Conservation (phyloP, 306 rosid species). For the Prinsepia uniflora region DNA sequence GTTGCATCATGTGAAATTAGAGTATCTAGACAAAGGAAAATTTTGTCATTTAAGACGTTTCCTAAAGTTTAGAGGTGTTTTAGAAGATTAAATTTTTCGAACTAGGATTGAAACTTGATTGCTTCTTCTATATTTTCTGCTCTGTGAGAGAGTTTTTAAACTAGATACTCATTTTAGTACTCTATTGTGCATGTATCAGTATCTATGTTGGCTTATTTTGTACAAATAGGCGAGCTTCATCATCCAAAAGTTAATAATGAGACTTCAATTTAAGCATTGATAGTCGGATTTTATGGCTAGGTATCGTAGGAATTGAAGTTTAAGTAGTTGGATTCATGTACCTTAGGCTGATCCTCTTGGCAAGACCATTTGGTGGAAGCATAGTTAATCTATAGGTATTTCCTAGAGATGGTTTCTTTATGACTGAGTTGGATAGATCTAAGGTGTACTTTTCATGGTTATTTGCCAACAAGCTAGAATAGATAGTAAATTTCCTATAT, state of each 20-base stretch:
- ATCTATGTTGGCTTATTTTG: background rate
- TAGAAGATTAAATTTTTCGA: background rate
- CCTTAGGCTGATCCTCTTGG: background rate
- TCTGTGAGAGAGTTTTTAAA: background rate
- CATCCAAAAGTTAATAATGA: background rate
- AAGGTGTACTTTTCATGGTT: background rate
- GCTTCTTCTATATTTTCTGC: background rate
- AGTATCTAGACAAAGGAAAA: background rate
- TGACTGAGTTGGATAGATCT: background rate
- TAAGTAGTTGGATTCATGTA: background rate
- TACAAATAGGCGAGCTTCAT: background rate
- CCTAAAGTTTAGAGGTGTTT: background rate
- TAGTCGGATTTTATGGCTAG: background rate
- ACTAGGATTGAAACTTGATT: no score
- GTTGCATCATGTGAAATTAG: background rate
- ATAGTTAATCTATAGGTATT: background rate
- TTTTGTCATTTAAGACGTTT: background rate
- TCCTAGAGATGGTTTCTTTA: background rate
- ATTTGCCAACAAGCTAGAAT: background rate
- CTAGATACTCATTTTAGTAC: background rate
- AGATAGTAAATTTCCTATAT: background rate
- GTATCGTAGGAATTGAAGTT: background rate
- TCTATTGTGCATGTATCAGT: background rate
- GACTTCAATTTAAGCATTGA: background rate
- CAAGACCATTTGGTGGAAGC: background rate